Conservation (phyloP, 2,329 filamentous ascomycete genomes). For the Talaromyces sp. region DNA sequence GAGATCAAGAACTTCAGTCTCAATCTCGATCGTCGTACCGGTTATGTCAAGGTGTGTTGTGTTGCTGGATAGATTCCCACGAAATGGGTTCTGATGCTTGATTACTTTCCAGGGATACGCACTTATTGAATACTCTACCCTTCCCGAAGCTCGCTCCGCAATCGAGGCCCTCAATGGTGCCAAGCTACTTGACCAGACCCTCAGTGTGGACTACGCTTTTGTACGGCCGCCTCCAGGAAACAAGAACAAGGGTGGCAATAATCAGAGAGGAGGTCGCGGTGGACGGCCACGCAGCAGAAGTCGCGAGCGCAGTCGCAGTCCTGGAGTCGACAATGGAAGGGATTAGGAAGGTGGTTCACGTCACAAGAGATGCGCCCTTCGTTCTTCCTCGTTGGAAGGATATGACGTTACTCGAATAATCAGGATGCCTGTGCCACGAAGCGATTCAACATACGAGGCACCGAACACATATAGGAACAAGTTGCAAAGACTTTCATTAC, state of each 20-base stretch:
- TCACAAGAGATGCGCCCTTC: not conserved
- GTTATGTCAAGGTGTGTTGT: conserved; percentile 61
- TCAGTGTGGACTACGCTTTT: conserved; percentile 64
- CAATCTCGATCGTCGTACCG: conserved; percentile 63
- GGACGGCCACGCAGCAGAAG: conserved; percentile 43
- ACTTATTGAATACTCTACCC: conserved; percentile 63
- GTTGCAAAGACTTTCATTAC: conserved; percentile 4
- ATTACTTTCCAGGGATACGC: conserved; percentile 55
- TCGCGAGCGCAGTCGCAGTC: conserved; percentile 47
- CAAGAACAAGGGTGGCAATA: conserved; percentile 40
- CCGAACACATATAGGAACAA: not conserved
- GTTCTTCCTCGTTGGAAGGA: not conserved
- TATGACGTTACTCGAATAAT: not conserved
- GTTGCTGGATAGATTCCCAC: not conserved
- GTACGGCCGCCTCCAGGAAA: conserved; percentile 56
- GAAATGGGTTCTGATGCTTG: not conserved
- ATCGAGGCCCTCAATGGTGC: conserved; percentile 59
- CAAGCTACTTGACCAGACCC: conserved; percentile 64
- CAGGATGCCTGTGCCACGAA: not conserved
- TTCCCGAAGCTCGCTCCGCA: conserved; percentile 61
- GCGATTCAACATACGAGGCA: not conserved
- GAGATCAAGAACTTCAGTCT: conserved; percentile 66
- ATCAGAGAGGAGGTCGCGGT: conserved; percentile 42
- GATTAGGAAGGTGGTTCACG: conserved; percentile 25
- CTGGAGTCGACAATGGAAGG: conserved; percentile 26